Percentiles rank a stretch among this genome's conserved stretches.
phyloP scores from a whole-genome alignment of 371 early-diverging fungal genomes.

The Mucor irregularis region DNA sequence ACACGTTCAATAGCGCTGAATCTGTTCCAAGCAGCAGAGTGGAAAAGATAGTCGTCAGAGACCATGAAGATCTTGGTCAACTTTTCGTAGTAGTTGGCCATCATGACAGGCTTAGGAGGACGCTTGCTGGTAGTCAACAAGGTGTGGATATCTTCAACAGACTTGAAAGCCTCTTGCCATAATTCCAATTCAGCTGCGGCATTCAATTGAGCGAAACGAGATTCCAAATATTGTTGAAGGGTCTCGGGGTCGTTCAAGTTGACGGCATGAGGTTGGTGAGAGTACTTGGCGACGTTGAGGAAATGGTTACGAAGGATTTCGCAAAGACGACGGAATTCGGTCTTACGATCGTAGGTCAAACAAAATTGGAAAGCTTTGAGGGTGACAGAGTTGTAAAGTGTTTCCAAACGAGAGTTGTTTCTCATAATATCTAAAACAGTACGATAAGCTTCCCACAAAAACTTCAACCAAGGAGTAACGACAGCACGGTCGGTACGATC shows the following conservation, averaged over 20 bases:
- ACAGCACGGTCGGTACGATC: slow-evolving; percentile 96
- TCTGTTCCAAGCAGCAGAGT: slow-evolving; percentile 95
- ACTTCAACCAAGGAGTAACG: slow-evolving; percentile 97
- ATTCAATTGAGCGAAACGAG: slow-evolving; percentile 93
- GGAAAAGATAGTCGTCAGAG: slow-evolving; percentile 96
- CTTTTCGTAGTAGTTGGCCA: slow-evolving; percentile 98
- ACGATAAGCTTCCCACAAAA: slow-evolving; percentile 98
- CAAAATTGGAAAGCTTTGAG: slow-evolving; percentile 96
- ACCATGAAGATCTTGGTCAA: slow-evolving; percentile 94
- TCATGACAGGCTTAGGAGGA: slow-evolving; percentile 89
- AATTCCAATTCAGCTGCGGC: slow-evolving; percentile 95
- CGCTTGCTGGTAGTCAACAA: slow-evolving; percentile 89
- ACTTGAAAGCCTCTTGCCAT: slow-evolving; percentile 98
- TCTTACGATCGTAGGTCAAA: slow-evolving; percentile 91
- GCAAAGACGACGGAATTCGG: slow-evolving; percentile 96
- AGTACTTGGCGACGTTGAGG: slow-evolving; percentile 86
- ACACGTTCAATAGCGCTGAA: slow-evolving; percentile 83
- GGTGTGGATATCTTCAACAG: slow-evolving; percentile 96
- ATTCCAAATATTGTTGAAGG: slow-evolving; percentile 93
- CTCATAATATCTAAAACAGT: slow-evolving; percentile 94
- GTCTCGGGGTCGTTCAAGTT: slow-evolving; percentile 95
- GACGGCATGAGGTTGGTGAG: slow-evolving; percentile 90
- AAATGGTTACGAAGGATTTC: slow-evolving; percentile 96
- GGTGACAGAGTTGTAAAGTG: slow-evolving; percentile 89
- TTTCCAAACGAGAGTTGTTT: slow-evolving; percentile 94